Evolutionary conservation across 768 basidiomycete species (phyloP), one percentile per base, ranked within the genome.

Genomic region (Rhizopogon sp.): DNA sequence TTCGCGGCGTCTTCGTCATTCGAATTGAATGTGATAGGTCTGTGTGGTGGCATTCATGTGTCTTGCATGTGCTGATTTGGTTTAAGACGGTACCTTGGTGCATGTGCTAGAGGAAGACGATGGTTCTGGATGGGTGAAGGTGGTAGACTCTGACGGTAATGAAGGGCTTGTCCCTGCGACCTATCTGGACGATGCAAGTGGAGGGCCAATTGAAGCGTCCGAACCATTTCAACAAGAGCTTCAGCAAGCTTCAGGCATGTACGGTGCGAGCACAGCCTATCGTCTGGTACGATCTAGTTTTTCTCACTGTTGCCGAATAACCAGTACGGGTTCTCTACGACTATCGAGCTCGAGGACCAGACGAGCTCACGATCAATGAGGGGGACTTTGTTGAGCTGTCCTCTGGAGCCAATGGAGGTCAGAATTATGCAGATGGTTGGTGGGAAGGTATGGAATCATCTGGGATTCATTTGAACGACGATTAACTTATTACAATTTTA

Each of bases 41-140:
- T 66, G 76, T 61, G 31, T 53, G 43, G n/a, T 41, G 33, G 31
- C 54, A 52, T 60, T 35, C 54, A 53, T 43, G 39, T 45, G 53
- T 50, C 47, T 25, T 60, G 53, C 33, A 43, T 28, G 53, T 46
- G 56, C 63, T 60, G 51, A 53, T 60, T 54, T 47, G 37, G 55
- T 57, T 46, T 31, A 66, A 87, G 90, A 88, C 72, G 89, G 87
- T 28, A 67, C 72, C 39, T 67, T 65, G 4, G 85, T 95, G 14
- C 76, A 77, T 54, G 75, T 94, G 39, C 64, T 90, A 17, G 90
- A 93, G 65, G 80, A 84, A 57, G 90, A 93, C 57, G 91, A 92
- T 61, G 90, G 89, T 10, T 90, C 88, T 14, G 90, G 90, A 2
- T 93, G 90, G 91, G 80, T 88, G 10, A 93, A 93, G 66, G 87